phyloP scores from a whole-genome alignment of 495 filamentous ascomycete species.

The Penicillium manginii region DNA sequence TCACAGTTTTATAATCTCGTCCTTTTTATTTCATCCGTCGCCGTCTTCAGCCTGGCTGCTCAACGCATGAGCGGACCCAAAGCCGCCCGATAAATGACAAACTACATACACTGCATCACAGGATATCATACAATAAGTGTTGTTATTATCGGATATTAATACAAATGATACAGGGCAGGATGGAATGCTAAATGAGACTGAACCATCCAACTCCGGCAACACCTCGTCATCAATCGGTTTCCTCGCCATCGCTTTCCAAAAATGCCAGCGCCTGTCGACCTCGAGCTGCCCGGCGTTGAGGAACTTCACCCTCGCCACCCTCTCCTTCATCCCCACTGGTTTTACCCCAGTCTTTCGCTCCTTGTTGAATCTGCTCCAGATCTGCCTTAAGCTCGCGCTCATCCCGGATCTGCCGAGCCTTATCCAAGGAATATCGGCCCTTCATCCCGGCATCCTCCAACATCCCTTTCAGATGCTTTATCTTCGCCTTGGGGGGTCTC shows the following conservation, averaged over 20 bases:
- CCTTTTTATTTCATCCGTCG: conserved; percentile 92
- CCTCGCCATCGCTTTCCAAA: conserved; percentile 56
- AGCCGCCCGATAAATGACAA: conserved; percentile 30
- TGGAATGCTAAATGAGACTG: not conserved
- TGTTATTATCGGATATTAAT: conserved; percentile 7
- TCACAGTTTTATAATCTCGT: conserved; percentile 94
- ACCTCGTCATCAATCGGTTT: conserved; percentile 49
- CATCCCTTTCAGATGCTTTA: conserved; percentile 76
- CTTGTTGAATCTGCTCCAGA: conserved; percentile 78
- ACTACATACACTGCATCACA: not conserved
- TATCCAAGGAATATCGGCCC: conserved; percentile 81
- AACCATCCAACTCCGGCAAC: not conserved
- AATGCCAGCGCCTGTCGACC: conserved; percentile 57
- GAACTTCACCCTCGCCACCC: conserved; percentile 25
- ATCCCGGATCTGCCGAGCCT: conserved; percentile 84
- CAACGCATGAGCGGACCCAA: conserved; percentile 67
- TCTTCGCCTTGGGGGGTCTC: conserved; percentile 77
- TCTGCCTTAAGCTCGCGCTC: conserved; percentile 79
- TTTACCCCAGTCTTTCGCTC: conserved; percentile 75
- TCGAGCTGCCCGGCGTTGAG: conserved; percentile 44
- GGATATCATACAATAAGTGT: conserved; percentile 3
- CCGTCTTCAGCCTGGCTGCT: conserved; percentile 87
- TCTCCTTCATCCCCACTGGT: conserved; percentile 43
- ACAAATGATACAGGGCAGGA: not conserved
- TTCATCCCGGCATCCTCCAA: conserved; percentile 83